Percentiles rank a stretch among this genome's conserved stretches.
Conservation (phyloP, 2,329 filamentous ascomycete genomes). For the Epichloe baconii region DNA sequence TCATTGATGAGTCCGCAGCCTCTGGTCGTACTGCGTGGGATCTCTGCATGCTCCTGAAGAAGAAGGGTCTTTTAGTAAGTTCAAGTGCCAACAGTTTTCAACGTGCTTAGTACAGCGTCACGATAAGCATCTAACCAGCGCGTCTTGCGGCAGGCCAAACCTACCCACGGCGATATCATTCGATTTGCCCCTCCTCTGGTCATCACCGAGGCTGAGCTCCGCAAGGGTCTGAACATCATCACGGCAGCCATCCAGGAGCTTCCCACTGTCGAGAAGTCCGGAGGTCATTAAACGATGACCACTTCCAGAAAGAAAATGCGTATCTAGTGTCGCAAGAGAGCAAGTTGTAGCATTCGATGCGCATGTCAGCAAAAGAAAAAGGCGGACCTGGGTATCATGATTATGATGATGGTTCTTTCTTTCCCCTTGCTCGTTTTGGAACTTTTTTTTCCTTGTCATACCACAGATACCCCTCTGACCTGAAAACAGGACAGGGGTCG, state of each 20-base stretch:
- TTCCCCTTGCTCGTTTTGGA: neutral
- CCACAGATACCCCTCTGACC: slow-evolving; percentile 4
- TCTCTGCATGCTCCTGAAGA: slow-evolving; percentile 87
- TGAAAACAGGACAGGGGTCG: neutral
- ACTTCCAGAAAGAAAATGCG: neutral
- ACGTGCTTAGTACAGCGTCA: too few species aligned
- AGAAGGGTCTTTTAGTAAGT: slow-evolving; percentile 81
- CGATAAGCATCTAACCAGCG: neutral
- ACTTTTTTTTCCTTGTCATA: neutral
- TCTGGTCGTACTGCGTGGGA: slow-evolving; percentile 89
- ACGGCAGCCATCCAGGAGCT: slow-evolving; percentile 70
- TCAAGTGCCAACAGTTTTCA: neutral
- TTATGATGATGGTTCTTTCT: neutral
- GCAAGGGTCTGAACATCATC: slow-evolving; percentile 66
- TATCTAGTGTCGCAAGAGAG: slow-evolving; percentile 9
- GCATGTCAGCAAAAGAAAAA: neutral
- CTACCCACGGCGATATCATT: slow-evolving; percentile 97
- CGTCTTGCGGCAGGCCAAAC: slow-evolving; percentile 60
- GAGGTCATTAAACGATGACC: slow-evolving; percentile 20
- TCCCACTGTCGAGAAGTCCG: slow-evolving; percentile 38
- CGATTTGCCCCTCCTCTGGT: slow-evolving; percentile 92
- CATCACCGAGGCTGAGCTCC: slow-evolving; percentile 79
- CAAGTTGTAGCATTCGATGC: slow-evolving; percentile 12
- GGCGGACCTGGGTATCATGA: neutral
- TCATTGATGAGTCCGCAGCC: slow-evolving; percentile 83